Percentiles rank a stretch among this genome's conserved stretches.
Conservation (phyloP, 2,329 filamentous ascomycete species). For the Ascosphaera pollenicola region DNA sequence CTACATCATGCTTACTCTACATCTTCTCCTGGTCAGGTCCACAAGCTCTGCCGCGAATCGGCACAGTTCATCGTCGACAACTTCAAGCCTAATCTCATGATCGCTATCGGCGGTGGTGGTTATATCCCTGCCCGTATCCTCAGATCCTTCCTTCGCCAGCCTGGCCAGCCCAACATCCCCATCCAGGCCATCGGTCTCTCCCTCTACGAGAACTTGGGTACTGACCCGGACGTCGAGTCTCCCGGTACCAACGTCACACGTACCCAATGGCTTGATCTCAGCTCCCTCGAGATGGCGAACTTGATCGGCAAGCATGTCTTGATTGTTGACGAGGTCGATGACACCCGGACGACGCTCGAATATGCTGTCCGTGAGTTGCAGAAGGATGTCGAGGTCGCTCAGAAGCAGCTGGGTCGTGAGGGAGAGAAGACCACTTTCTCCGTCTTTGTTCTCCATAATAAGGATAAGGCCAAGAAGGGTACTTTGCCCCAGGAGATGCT, state of each 20-base stretch:
- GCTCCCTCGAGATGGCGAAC: conserved; percentile 65
- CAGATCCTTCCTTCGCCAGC: conserved; percentile 76
- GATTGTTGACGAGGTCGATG: conserved; percentile 90
- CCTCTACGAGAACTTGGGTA: conserved; percentile 68
- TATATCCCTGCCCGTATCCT: conserved; percentile 95
- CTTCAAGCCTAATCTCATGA: conserved; percentile 88
- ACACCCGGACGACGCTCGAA: conserved; percentile 82
- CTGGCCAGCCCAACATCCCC: conserved; percentile 77
- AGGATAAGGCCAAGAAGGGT: conserved; percentile 93
- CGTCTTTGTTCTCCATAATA: conserved; percentile 97
- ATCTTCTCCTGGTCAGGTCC: conserved; percentile 41
- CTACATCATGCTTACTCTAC: background rate
- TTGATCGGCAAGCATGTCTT: conserved; percentile 77
- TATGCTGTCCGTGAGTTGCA: conserved; percentile 83
- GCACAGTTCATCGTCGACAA: conserved; percentile 61
- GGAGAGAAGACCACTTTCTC: conserved; percentile 65
- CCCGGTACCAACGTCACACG: conserved; percentile 88
- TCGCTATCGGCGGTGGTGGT: conserved; percentile 92
- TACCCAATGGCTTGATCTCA: conserved; percentile 94
- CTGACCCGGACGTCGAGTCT: conserved; percentile 43
- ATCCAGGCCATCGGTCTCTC: conserved; percentile 98
- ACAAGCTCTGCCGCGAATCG: conserved; percentile 85
- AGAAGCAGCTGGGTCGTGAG: conserved; percentile 45
- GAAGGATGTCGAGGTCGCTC: conserved; percentile 76
- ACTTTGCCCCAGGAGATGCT: conserved; percentile 58